Evolutionary conservation across 345 rosid genomes (phyloP), one percentile per base, ranked within the genome.

Genomic region (Angophora floribunda): DNA sequence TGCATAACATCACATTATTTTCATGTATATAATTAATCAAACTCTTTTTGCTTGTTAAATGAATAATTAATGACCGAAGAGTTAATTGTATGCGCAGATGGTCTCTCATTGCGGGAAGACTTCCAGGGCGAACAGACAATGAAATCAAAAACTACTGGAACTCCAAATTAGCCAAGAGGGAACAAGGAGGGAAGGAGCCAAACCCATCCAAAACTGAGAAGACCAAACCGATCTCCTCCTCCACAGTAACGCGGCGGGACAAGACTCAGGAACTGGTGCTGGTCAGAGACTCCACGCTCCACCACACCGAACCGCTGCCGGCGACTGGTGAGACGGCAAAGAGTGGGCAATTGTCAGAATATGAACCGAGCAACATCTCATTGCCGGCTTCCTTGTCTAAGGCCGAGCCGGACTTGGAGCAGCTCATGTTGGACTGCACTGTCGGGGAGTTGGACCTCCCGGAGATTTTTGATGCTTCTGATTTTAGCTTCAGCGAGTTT

Each of bases 121-220:
- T 93, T 75, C 94, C 94, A 17, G 94, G 93, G 86, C 89, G 94
- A 86, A 91, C 93, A 91, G 94, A 93, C 92, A 93, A 91, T 91
- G 94, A 93, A 90, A 89, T 93, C 24, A 93, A 93, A 84, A 93
- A 91, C 49, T 92, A 93, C 65, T 93, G 93, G 93, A 93, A 92
- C 89, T 89, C 95, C 87, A 91, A 89, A 19, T 85, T 85, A 85
- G 61, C 52, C 87, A 52, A 85, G 63, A 85, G n/a, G 52, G 82
- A 75, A 75, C 82, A 19, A 9, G 49, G 80, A 32, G 47, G 49
- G 82, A 75, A 75, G 82, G 36, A 75, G 49, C 82, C 82, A 36
- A 36, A 5, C 26, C 82, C 82, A 36, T 75, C 49, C 82, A 36
- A 75, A 75, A 75, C 49, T 36, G 49, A 75, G 49, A 75, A 36